Percentiles rank a stretch among this genome's conserved stretches.
Conservation (phyloP, 2,329 filamentous ascomycete genomes). For the Venturia aucupariae region DNA sequence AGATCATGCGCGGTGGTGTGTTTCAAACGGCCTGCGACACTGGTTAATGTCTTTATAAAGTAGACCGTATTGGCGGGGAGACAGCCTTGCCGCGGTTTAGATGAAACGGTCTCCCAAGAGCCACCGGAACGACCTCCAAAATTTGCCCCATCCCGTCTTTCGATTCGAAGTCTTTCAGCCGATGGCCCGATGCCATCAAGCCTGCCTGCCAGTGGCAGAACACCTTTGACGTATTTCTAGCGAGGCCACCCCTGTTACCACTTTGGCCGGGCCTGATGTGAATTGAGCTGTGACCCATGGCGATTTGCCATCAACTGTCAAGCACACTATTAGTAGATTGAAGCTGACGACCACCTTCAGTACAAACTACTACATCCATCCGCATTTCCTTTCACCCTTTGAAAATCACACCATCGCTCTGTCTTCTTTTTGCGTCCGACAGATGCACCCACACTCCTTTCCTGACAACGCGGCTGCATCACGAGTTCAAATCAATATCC, state of each 20-base stretch:
- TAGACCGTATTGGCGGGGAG: not conserved
- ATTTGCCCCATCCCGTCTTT: conserved; percentile 5
- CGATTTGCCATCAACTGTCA: conserved; percentile 3
- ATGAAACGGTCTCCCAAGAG: conserved; percentile 13
- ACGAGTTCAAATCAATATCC: not conserved
- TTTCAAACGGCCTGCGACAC: conserved; percentile 20
- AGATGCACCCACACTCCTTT: conserved; percentile 1
- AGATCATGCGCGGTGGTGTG: not conserved
- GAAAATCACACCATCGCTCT: not conserved
- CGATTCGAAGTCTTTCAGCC: not conserved
- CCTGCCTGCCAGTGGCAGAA: not conserved
- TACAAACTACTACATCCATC: not conserved
- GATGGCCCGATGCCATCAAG: conserved; percentile 9
- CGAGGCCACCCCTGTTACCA: conserved; percentile 9
- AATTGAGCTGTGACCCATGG: not conserved
- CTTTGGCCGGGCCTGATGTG: not conserved
- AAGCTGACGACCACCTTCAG: conserved; percentile 5
- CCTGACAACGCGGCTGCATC: not conserved
- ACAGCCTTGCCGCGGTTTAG: conserved; percentile 4
- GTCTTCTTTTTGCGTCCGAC: not conserved
- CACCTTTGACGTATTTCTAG: conserved; percentile 18
- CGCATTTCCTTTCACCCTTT: not conserved
- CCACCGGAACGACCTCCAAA: not conserved
- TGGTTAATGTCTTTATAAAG: conserved; percentile 11
- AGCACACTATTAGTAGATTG: conserved; percentile 13